These are phyloP conservation scores for Penicillium nordicum DNA, from an alignment of 2,329 filamentous ascomycete genomes.

Conservation along the genomic window DNA sequence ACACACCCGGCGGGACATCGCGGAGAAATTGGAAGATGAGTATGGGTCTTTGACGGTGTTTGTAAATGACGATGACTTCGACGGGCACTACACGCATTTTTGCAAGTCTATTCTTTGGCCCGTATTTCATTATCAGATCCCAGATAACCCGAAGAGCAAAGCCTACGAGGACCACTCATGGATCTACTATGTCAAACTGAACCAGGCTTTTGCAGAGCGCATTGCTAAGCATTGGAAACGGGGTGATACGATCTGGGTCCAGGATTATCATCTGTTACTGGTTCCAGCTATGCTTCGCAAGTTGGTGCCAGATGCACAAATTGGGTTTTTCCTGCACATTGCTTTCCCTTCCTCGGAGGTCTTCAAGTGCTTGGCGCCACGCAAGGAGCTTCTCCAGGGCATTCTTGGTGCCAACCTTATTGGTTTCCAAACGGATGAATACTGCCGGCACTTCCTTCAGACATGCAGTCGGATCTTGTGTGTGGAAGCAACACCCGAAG, in stretches of 20 bases:
- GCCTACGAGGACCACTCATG: slow-evolving; percentile 96
- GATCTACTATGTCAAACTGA: slow-evolving; percentile 89
- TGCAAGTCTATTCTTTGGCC: slow-evolving; percentile 98
- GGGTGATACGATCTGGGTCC: slow-evolving; percentile 89
- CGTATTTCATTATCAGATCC: slow-evolving; percentile 96
- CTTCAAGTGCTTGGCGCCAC: slow-evolving; percentile 83
- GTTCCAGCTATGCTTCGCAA: slow-evolving; percentile 87
- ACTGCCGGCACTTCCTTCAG: slow-evolving; percentile 89
- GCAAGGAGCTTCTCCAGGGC: slow-evolving; percentile 82
- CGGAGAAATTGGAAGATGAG: slow-evolving; percentile 74
- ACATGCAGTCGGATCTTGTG: slow-evolving; percentile 87
- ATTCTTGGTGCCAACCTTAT: slow-evolving; percentile 91
- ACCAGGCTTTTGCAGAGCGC: slow-evolving; percentile 87
- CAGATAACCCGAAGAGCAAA: slow-evolving; percentile 96
- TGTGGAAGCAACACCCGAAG: slow-evolving; percentile 85
- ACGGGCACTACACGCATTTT: slow-evolving; percentile 91
- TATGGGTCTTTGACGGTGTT: slow-evolving; percentile 81
- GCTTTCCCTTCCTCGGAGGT: slow-evolving; percentile 96
- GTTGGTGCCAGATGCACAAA: slow-evolving; percentile 82
- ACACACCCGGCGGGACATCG: slow-evolving; percentile 75
- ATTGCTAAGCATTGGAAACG: slow-evolving; percentile 91
- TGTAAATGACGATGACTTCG: slow-evolving; percentile 85
- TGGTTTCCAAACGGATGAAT: slow-evolving; percentile 91
- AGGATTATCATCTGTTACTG: slow-evolving; percentile 90
- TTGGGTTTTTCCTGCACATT: slow-evolving; percentile 92